Evolutionary conservation across 495 filamentous ascomycete species (phyloP), one percentile per base, ranked within the genome.

Genomic region (Aspergillus asperescens): DNA sequence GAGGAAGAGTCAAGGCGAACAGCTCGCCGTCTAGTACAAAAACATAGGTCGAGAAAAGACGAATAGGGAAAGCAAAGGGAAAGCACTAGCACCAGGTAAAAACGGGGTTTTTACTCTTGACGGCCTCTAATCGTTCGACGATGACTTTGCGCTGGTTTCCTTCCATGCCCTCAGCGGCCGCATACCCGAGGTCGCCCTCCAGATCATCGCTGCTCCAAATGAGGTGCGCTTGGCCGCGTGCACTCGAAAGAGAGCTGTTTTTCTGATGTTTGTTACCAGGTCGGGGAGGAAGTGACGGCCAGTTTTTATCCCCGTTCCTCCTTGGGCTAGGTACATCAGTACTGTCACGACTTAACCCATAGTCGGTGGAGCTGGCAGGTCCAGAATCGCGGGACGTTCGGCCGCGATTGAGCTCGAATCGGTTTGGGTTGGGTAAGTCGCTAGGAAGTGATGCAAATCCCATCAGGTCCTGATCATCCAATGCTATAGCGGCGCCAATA

Each of bases 171-270:
- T 88, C 87, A 1, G 90, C 91, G 9, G 88, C 94, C 7, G 90
- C 89, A 68, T 95, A 97, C 5, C 93, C 93, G 20, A 98, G 71
- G 68, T 98, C 93, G 0, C 91, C 92, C 57, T 95, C 93, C 0
- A 84, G 73, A 63, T 95, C 89, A 49, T 90, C 88, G 31, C 81
- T 82, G 46, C 85, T 84, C 44, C 77, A 76, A 23, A 75, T 61
- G 57, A 69, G 61, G 39, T 64, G 58, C 7, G 60, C 59, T 18
- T 61, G 59, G 46, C 65, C 69, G 10, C 58, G 65, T 3, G 27
- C 54, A 42, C 54, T 63, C 7, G 76, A 75, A 23, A 75, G 43
- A 9, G 77, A 77, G 35, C 67, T 67, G 12, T 72, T 68, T 28
- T 75, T 71, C 19, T 66, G 68, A 43, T 69, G 71, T 52, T 63